Percentiles rank a stretch among this genome's conserved stretches.
These are phyloP conservation scores for Diplodia mutila DNA, from an alignment of 2,329 filamentous ascomycete species.

Conservation along the genomic window DNA sequence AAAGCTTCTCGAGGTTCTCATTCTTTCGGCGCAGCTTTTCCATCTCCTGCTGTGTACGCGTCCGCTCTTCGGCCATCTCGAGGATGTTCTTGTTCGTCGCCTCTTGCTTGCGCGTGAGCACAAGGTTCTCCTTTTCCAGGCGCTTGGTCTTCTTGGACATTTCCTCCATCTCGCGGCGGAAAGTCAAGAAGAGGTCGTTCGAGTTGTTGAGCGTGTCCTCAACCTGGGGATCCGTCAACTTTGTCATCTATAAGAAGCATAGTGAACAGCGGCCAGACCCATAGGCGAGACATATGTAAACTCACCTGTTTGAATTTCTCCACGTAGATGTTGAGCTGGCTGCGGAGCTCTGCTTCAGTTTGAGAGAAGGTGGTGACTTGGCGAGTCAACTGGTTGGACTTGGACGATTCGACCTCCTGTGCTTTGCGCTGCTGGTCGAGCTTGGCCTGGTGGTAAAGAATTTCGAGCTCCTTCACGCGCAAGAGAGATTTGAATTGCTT, in stretches of 20 bases:
- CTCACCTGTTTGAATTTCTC: slow-evolving; percentile 99
- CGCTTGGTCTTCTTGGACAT: slow-evolving; percentile 99
- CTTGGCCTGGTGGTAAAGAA: slow-evolving; percentile 86
- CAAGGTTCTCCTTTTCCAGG: slow-evolving; percentile 93
- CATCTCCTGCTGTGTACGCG: slow-evolving; percentile 72
- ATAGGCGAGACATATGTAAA: slow-evolving; percentile 25
- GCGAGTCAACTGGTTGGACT: slow-evolving; percentile 81
- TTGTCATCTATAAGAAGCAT: slow-evolving; percentile 32
- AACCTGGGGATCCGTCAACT: slow-evolving; percentile 65
- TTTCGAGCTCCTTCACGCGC: slow-evolving; percentile 92
- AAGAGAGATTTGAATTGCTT: slow-evolving; percentile 90
- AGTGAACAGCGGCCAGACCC: slow-evolving; percentile 24
- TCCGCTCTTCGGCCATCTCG: slow-evolving; percentile 94
- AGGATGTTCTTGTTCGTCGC: slow-evolving; percentile 93
- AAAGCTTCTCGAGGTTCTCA: slow-evolving; percentile 89
- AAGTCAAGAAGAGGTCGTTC: slow-evolving; percentile 95
- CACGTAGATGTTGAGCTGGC: slow-evolving; percentile 96
- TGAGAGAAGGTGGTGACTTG: slow-evolving; percentile 96
- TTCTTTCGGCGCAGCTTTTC: slow-evolving; percentile 83
- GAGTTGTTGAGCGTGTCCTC: slow-evolving; percentile 98
- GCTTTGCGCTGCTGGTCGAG: slow-evolving; percentile 89
- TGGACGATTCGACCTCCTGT: slow-evolving; percentile 77
- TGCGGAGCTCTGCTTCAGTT: slow-evolving; percentile 89
- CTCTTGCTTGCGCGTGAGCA: slow-evolving; percentile 88
- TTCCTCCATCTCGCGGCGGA: slow-evolving; percentile 98